phyloP scores from a whole-genome alignment of 2,329 filamentous ascomycete species.

The Furcasterigmium sp. region DNA sequence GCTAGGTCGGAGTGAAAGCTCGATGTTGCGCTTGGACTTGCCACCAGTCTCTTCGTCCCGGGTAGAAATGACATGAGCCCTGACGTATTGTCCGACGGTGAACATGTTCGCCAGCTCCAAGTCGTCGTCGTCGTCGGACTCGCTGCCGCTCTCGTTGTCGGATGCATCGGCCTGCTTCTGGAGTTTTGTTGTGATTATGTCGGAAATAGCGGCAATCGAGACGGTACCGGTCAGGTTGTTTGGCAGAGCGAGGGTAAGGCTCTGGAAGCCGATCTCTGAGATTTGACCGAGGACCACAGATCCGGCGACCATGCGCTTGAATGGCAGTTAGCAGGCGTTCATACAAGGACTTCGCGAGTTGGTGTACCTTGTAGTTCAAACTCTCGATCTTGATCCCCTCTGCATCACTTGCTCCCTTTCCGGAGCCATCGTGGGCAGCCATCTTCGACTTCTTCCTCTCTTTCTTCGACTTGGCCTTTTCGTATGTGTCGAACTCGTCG shows the following conservation, averaged over 20 bases:
- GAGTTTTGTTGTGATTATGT: conserved; percentile 69
- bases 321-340: conserved; percentile 25
- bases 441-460: conserved; percentile 47
- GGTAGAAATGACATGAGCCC: conserved; percentile 77
- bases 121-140: conserved; percentile 46
- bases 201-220: conserved; percentile 86
- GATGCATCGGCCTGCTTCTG: conserved; percentile 57
- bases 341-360: background rate
- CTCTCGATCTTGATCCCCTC: conserved; percentile 71
- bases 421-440: conserved; percentile 42
- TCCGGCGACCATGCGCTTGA: conserved; percentile 74
- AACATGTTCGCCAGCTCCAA: conserved; percentile 75
- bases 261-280: conserved; percentile 70
- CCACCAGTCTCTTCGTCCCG: conserved; percentile 55
- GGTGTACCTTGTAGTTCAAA: conserved; percentile 76
- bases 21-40: conserved; percentile 69
- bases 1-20: conserved; percentile 76
- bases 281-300: conserved; percentile 86
- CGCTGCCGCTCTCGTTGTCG: conserved; percentile 49
- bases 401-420: conserved; percentile 49
- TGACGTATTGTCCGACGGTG: conserved; percentile 78
- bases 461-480: conserved; percentile 35
- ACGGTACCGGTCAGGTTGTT: conserved; percentile 92
- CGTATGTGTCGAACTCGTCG: conserved; percentile 45
- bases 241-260: conserved; percentile 77